Conservation (phyloP, 2,329 filamentous ascomycete species). For the Hymenoscyphus repandus region DNA sequence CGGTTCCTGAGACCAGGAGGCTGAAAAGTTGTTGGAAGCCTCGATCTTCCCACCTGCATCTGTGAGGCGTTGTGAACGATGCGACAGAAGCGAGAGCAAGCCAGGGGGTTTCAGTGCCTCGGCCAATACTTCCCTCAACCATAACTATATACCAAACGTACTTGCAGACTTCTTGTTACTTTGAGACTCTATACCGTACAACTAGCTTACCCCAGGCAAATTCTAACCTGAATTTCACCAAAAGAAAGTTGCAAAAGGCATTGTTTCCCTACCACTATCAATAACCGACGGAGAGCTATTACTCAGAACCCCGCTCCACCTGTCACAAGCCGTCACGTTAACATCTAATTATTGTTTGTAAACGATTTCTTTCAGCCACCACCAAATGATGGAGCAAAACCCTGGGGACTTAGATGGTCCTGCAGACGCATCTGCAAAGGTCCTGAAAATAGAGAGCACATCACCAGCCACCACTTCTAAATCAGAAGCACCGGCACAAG, state of each 20-base stretch:
- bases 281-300: background rate
- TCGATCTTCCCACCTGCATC: background rate
- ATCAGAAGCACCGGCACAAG: slow-evolving; percentile 10
- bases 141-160: background rate
- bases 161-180: background rate
- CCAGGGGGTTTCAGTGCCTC: background rate
- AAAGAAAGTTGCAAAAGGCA: too few relatives aligned
- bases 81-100: background rate
- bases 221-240: too few relatives aligned
- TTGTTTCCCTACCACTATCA: too few relatives aligned
- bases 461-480: background rate
- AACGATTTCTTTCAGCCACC: background rate
- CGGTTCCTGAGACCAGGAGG: background rate
- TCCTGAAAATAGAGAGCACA: slow-evolving; percentile 6
- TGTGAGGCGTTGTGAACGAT: background rate
- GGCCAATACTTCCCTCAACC: background rate
- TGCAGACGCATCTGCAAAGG: slow-evolving; percentile 8
- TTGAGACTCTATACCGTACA: too few relatives aligned
- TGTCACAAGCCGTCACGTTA: background rate
- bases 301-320: background rate
- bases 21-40: slow-evolving; percentile 3
- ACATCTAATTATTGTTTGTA: background rate
- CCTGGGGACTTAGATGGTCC: slow-evolving; percentile 17
- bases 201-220: too few relatives aligned
- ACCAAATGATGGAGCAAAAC: slow-evolving; percentile 23